Conservation (phyloP, 1,284 basidiomycete genomes). For the Ceratobasidium sp. region DNA sequence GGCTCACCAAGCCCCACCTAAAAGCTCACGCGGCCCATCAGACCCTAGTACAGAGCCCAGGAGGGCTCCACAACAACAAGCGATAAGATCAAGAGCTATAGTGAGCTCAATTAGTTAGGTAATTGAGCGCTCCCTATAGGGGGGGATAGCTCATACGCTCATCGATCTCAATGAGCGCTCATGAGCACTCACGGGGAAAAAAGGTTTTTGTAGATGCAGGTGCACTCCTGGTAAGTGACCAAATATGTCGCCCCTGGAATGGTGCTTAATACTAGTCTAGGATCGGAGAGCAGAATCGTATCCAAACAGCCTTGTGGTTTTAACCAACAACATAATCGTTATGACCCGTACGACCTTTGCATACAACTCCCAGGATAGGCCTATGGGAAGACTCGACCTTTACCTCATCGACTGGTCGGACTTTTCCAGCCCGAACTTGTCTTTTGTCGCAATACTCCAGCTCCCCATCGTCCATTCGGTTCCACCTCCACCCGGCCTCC, state of each 20-base stretch:
- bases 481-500: background rate
- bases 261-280: background rate
- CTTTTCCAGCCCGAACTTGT: background rate
- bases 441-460: background rate
- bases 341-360: background rate
- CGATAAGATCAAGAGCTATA: no score
- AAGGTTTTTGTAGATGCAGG: background rate
- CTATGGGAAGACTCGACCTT: background rate
- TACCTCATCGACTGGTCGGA: slow-evolving; percentile 9
- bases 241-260: no score
- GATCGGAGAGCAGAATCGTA: background rate
- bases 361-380: background rate
- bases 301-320: background rate
- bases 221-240: slow-evolving; percentile 1
- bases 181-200: no score
- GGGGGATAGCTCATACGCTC: no score
- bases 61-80: no score
- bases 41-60: no score
- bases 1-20: no score
- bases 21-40: no score
- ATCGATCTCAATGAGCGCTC: no score
- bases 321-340: background rate
- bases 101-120: no score
- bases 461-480: background rate
- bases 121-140: no score